These are phyloP conservation scores for Dissophora ornata DNA, from an alignment of 192 early-diverging fungal species.

Conservation along the genomic window DNA sequence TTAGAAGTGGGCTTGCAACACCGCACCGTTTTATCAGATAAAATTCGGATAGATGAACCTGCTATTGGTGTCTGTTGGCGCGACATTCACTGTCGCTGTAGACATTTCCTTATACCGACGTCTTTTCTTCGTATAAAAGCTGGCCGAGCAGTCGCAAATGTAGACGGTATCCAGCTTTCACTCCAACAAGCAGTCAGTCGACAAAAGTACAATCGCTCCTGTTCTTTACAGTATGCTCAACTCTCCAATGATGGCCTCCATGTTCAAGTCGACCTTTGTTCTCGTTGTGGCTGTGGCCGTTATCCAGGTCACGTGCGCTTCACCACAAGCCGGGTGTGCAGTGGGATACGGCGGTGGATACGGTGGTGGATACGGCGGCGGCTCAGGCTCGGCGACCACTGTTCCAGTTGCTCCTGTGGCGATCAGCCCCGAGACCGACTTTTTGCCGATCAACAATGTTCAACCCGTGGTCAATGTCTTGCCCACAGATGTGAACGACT, in stretches of 20 bases:
- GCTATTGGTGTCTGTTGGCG: too few relatives aligned
- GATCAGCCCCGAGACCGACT: constrained; percentile 23
- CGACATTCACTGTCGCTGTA: too few relatives aligned
- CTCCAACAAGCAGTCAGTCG: neutral
- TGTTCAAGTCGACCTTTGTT: constrained; percentile 1
- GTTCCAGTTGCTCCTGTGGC: constrained; percentile 11
- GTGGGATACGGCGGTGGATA: neutral
- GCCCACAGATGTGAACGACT: constrained; percentile 11
- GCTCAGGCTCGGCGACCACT: neutral
- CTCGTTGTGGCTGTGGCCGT: neutral
- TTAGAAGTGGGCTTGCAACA: too few relatives aligned
- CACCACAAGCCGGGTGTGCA: too few relatives aligned
- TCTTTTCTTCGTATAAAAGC: neutral
- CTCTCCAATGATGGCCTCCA: neutral
- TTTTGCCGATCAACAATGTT: constrained; percentile 21
- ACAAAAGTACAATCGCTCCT: neutral
- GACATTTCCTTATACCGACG: too few relatives aligned
- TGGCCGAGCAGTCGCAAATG: neutral
- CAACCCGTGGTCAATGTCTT: constrained; percentile 9
- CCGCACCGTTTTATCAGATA: too few relatives aligned
- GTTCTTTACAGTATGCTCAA: neutral
- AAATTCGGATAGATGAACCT: too few relatives aligned
- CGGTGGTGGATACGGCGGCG: neutral
- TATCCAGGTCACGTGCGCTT: neutral
- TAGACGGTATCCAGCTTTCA: constrained; percentile 2